Conservation (phyloP, 495 filamentous ascomycete species). For the Penicillium lividum region DNA sequence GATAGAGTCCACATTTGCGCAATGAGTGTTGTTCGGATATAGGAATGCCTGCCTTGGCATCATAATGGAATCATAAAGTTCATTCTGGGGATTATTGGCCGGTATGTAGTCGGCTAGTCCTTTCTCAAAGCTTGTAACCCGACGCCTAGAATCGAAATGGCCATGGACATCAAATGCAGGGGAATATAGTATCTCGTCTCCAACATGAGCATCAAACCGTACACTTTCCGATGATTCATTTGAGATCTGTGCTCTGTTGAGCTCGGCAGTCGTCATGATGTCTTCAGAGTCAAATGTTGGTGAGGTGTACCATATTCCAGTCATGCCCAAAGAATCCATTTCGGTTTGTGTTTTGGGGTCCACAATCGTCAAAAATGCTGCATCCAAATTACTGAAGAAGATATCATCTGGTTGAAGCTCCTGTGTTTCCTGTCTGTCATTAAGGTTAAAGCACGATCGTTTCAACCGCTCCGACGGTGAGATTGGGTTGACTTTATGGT, state of each 20-base stretch:
- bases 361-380: conserved; percentile 18
- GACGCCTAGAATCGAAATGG: not conserved
- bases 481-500: not conserved
- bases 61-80: not conserved
- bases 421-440: not conserved
- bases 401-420: conserved; percentile 3
- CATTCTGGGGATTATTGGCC: not conserved
- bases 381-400: conserved; percentile 18
- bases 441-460: not conserved
- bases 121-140: not conserved
- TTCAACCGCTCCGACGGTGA: not conserved
- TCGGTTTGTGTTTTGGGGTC: not conserved
- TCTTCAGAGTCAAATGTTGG: not conserved
- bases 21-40: not conserved
- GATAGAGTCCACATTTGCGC: not conserved
- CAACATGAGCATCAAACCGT: not conserved
- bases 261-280: not conserved
- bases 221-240: not conserved
- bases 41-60: not conserved
- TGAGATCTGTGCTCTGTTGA: not conserved
- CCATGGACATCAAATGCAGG: not conserved
- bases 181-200: not conserved
- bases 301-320: not conserved
- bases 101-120: not conserved
- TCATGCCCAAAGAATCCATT: not conserved